Evolutionary conservation across 345 rosid genomes (phyloP).

Genomic region (Cochlearia excelsa): DNA sequence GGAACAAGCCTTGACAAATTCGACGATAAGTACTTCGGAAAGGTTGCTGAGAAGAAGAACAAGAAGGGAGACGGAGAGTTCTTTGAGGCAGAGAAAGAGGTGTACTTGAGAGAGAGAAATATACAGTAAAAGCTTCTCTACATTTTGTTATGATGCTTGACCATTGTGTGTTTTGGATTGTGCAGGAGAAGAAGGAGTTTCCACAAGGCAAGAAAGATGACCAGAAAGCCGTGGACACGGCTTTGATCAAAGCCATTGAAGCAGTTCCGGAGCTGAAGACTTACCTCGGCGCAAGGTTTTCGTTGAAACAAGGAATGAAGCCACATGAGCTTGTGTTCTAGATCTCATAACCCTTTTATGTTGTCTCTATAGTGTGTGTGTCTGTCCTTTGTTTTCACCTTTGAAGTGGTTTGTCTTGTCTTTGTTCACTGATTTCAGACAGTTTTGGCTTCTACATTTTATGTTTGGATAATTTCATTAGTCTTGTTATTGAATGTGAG

Average conservation of each 20-base stretch:
- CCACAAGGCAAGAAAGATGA: slow-evolving; percentile 79
- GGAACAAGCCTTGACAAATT: slow-evolving; percentile 62
- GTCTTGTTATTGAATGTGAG: too few species aligned
- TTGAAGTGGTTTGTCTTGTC: too few species aligned
- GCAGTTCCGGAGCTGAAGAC: slow-evolving; percentile 62
- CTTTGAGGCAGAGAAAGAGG: slow-evolving; percentile 76
- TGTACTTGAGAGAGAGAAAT: not conserved
- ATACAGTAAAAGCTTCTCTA: too few species aligned
- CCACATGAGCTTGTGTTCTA: slow-evolving; percentile 83
- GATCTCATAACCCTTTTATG: slow-evolving; percentile 13
- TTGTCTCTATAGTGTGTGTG: too few species aligned
- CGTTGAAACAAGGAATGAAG: slow-evolving; percentile 78
- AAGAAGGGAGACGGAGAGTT: slow-evolving; percentile 74
- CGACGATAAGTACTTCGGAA: slow-evolving; percentile 68
- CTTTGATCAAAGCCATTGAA: slow-evolving; percentile 63
- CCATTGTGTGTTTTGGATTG: not conserved
- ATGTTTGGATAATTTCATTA: too few species aligned
- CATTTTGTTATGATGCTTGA: not conserved
- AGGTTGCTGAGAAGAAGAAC: slow-evolving; percentile 68
- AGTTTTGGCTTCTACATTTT: too few species aligned
- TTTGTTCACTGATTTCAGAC: too few species aligned
- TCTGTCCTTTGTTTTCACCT: too few species aligned
- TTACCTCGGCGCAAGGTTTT: slow-evolving; percentile 74
- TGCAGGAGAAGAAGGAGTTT: slow-evolving; percentile 56
- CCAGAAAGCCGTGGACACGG: slow-evolving; percentile 64